Percentiles rank a stretch among this genome's conserved stretches.
Conservation (phyloP, 306 rosid genomes). For the Fragaria iinumae region DNA sequence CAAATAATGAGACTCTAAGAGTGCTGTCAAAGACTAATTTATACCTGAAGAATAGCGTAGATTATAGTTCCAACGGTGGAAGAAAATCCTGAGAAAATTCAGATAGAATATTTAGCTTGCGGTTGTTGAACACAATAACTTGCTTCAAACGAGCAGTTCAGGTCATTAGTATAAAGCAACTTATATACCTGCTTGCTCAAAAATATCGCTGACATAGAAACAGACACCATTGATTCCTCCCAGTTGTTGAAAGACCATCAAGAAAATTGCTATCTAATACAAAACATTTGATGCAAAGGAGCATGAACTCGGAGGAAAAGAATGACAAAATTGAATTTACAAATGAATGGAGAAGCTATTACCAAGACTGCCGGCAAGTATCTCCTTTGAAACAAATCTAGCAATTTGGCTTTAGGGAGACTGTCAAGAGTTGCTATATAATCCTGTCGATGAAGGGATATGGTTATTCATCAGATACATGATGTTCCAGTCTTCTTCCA, state of each 20-base stretch:
- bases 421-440: constrained; percentile 59
- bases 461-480: constrained; percentile 3
- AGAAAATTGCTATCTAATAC: constrained; percentile 70
- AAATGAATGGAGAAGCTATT: constrained; percentile 21
- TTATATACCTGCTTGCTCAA: constrained; percentile 64
- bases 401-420: constrained; percentile 66
- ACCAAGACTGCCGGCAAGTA: constrained; percentile 65
- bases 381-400: constrained; percentile 76
- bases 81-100: constrained; percentile 59
- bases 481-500: neutral
- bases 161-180: neutral
- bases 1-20: neutral
- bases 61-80: constrained; percentile 47
- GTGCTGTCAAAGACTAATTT: neutral
- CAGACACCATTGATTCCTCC: constrained; percentile 83
- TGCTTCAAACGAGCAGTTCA: neutral
- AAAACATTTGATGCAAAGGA: neutral
- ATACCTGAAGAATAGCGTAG: constrained; percentile 74
- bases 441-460: constrained; percentile 48
- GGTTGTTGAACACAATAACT: constrained; percentile 11
- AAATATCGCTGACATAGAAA: constrained; percentile 68
- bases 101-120: neutral
- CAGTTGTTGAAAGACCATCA: constrained; percentile 82
- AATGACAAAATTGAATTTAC: neutral
- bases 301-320: neutral